Base-by-base conservation (phyloP, 768 basidiomycete species). In the Phanerodontia chrysosporium region DNA sequence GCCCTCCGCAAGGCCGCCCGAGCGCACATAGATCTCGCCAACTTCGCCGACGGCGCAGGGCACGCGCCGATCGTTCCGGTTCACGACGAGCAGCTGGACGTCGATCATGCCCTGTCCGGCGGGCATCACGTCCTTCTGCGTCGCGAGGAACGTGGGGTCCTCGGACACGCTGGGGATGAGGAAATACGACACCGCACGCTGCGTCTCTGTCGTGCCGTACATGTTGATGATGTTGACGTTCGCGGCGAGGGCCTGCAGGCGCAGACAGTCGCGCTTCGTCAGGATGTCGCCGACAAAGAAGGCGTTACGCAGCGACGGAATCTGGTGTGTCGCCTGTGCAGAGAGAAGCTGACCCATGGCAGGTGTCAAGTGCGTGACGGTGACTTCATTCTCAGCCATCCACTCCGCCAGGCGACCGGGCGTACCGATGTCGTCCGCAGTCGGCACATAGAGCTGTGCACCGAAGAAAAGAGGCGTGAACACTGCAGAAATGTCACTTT, bases 251-350 rank as follows among this genome's bases (percentile, higher is more conserved):
- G 90, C 81, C 71, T 99, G 97, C 2, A 99, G 81, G 35, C 97
- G 90, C 44, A 90, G 83, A 67, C 96, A 98, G 72, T 99, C 97
- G 45, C 97, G 90, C 74, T 98, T 99, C 61, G 97, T 98, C 57
- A 99, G 85, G 45, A 98, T 86, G 69, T 99, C 97, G n/a, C 97
- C 97, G 46, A 99, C 97, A 70, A 99, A 98, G 79, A 99, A 98
- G 10, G 97, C 97, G 67, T 89, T 93, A 36, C 74, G 76, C 22
- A 99, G 85, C 7, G 89, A 84, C 5, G 93, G 89, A 63, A 98
- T 96, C 67, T 92, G 89, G 21, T 80, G 75, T 0, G 83, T 86
- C 0, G 89, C 88, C 63, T 90, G 87, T 0, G 95, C 92, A 3
- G 95, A 97, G 54, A 99, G 86, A 8, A 99, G 87, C 69, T 99